These are phyloP conservation scores for Datura wrightii DNA, from an alignment of 257 asterid genomes.

Conservation along the genomic window DNA sequence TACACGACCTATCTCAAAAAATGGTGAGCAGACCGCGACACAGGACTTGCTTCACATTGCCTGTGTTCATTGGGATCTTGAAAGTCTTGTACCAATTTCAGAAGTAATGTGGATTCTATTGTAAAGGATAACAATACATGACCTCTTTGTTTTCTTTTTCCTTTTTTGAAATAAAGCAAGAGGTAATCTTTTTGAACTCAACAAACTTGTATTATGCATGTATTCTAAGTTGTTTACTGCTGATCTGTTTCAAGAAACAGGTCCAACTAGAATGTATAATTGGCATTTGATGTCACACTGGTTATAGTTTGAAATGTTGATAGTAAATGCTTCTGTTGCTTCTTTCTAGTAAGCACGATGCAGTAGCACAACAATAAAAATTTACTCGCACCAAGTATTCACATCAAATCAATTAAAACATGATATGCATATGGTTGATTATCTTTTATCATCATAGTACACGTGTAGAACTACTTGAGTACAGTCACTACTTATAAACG, in stretches of 20 bases:
- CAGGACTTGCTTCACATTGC: slow-evolving; percentile 25
- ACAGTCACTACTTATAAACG: background rate
- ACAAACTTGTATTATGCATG: background rate
- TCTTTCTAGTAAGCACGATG: background rate
- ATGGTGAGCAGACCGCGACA: background rate
- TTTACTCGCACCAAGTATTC: background rate
- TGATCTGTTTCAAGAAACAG: background rate
- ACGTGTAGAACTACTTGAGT: background rate
- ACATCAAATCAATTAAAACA: background rate
- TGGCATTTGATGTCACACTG: background rate
- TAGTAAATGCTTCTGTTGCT: background rate
- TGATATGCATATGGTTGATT: background rate
- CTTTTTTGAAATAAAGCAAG: background rate
- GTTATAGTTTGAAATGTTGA: background rate
- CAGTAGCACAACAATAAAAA: background rate
- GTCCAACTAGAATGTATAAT: background rate
- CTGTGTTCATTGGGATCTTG: slow-evolving; percentile 1
- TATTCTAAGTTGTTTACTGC: background rate
- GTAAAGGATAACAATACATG: background rate
- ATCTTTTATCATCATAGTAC: too few species aligned
- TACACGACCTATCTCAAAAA: background rate
- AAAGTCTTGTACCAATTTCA: slow-evolving; percentile 11
- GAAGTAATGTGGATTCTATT: background rate
- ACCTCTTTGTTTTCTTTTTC: too few species aligned
- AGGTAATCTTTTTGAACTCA: background rate